These are phyloP conservation scores for Termitomyces bulborhizus DNA, from an alignment of 768 basidiomycete species.

Conservation along the genomic window DNA sequence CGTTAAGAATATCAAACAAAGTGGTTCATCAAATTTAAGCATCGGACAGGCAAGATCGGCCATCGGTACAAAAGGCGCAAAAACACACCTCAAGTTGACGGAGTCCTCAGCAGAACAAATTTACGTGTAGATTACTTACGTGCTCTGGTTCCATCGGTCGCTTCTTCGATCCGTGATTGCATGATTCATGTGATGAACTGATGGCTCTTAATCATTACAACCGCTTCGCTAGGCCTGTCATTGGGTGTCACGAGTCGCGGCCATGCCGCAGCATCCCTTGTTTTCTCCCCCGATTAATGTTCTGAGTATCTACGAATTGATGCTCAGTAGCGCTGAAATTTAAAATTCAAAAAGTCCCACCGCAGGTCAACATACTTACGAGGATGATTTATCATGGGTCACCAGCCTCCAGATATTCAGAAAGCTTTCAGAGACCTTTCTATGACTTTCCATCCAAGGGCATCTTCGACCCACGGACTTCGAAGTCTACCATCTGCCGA, in stretches of 20 bases:
- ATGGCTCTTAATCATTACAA: not conserved
- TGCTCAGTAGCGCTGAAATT: not conserved
- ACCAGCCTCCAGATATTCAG: too few species aligned
- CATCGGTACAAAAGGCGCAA: not conserved
- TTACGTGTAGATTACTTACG: not conserved
- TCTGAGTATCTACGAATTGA: not conserved
- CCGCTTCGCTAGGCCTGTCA: not conserved
- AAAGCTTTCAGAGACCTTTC: too few species aligned
- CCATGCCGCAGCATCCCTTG: not conserved
- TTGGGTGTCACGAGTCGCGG: not conserved
- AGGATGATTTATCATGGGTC: too few species aligned
- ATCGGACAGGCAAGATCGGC: conserved; percentile 8
- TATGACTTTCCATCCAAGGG: not conserved
- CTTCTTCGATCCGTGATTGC: conserved; percentile 6
- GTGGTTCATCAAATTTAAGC: conserved; percentile 5
- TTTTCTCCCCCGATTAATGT: not conserved
- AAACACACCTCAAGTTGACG: too few species aligned
- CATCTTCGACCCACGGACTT: too few species aligned
- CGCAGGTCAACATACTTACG: not conserved
- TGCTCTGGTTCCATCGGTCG: conserved; percentile 13
- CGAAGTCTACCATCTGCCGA: not conserved
- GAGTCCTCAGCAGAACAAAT: too few species aligned
- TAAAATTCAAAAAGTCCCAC: not conserved
- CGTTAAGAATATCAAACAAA: conserved; percentile 8
- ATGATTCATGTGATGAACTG: not conserved